phyloP scores from a whole-genome alignment of 2,329 filamentous ascomycete species.

The Fusarium verrucosum region DNA sequence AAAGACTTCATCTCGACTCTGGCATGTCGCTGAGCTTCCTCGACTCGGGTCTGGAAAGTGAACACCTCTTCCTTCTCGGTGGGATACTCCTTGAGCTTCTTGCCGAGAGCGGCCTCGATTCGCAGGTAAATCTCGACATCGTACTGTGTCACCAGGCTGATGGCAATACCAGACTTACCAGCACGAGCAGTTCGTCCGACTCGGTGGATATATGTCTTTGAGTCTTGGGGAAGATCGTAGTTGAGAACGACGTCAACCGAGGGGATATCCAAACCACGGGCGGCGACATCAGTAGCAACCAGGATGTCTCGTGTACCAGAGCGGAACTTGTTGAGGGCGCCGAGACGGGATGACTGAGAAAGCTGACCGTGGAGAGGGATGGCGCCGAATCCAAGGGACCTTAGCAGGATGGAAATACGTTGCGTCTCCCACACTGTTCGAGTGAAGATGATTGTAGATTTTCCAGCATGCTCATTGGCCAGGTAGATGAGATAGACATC shows the following conservation, averaged over 20 bases:
- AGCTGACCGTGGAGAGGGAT: conserved; percentile 95
- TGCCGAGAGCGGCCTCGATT: conserved; percentile 84
- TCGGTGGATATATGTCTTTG: conserved; percentile 90
- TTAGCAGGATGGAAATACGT: conserved; percentile 82
- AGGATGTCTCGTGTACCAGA: conserved; percentile 83
- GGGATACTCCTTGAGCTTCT: conserved; percentile 75
- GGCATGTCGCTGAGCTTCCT: conserved; percentile 84
- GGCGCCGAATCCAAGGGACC: conserved; percentile 85
- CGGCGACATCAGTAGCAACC: conserved; percentile 92
- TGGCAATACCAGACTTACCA: conserved; percentile 82
- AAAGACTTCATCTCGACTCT: conserved; percentile 83
- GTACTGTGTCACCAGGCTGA: conserved; percentile 87
- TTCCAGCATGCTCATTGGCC: conserved; percentile 85
- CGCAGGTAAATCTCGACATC: conserved; percentile 82
- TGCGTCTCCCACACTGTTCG: conserved; percentile 92
- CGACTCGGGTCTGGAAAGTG: conserved; percentile 79
- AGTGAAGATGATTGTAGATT: conserved; percentile 89
- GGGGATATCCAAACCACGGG: conserved; percentile 90
- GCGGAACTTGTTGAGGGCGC: conserved; percentile 90
- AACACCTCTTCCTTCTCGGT: conserved; percentile 85
- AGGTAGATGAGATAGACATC: conserved; percentile 90
- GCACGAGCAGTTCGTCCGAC: conserved; percentile 89
- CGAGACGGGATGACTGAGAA: conserved; percentile 85
- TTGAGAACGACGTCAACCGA: conserved; percentile 90
- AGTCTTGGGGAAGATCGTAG: conserved; percentile 83